Base-by-base conservation (phyloP, 495 filamentous ascomycete species). In the Tetracladium setigerum region DNA sequence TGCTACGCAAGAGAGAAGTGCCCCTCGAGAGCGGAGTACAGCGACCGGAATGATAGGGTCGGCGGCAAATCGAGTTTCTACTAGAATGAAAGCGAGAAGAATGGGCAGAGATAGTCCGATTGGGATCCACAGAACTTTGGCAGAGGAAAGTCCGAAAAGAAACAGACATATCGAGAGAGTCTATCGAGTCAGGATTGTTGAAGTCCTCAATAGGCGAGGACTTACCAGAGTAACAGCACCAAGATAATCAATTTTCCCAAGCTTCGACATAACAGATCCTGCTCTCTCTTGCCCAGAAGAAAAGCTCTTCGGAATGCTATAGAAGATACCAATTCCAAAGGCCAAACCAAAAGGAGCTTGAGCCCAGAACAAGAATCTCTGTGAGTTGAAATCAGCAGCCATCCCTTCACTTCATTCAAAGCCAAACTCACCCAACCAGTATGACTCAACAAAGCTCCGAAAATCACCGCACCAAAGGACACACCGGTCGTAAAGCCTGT, bases 31-130 rank as follows among this genome's bases (percentile, higher is more conserved):
- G 31, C 66, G 66, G 32, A 89, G 69, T 9, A 89, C 65, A 4
- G 67, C 36, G 17, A 87, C 63, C 0, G 86, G 86, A 44, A 91
- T 78, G 56, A 91, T 78, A 11, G 86, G 86, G 22, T 86, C 77
- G 1, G 51, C 46, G 1, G 81, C 68, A 43, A 76, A 62, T 39
- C 63, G 61, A 46, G 63, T 61, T 59, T 89, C 86, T 50, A 82
- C 73, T 4, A 76, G 18, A 31, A 87, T 58, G 61, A 89, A 88
- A 6, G 70, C 33, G 2, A 55, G 47, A 15, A 87, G 69, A 2
- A 76, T 58, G 30, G 73, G 30, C 1, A 74, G 39, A 10, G 79
- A 83, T 13, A 81, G 38, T 35, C 76, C 33, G 34, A 89, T 72
- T 1, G 81, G 83, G 13, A 74, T 60, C 37, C 67, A 53, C 3